Percentiles rank a stretch among this genome's conserved stretches.
Evolutionary conservation across 371 early-diverging fungal genomes (phyloP).

Genomic region (Syncephalastrum contaminatum): DNA sequence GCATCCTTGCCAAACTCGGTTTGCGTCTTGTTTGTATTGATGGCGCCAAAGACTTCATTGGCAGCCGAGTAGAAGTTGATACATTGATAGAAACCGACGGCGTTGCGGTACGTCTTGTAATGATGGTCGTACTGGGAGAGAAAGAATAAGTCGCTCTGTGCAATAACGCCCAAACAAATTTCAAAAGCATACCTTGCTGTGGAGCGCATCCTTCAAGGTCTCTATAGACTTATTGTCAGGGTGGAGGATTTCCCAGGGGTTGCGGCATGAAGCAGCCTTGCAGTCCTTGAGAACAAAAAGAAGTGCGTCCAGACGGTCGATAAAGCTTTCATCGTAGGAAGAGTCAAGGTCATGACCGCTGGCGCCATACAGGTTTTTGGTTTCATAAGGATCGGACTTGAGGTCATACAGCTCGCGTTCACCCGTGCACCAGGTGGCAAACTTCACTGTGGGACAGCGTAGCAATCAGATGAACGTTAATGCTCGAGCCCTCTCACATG

Average conservation of each 20-base stretch:
- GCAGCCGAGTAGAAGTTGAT: conserved; percentile 12
- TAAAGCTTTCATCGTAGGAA: conserved; percentile 16
- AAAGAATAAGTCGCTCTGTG: neutral
- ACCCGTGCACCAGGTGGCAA: conserved; percentile 65
- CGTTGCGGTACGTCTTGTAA: conserved; percentile 24
- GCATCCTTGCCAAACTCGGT: too few relatives aligned
- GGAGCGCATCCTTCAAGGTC: conserved; percentile 31
- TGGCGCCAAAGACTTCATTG: conserved; percentile 21
- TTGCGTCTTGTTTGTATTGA: too few relatives aligned
- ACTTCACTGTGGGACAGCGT: conserved; percentile 33
- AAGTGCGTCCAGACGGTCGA: conserved; percentile 61
- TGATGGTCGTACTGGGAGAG: conserved; percentile 26
- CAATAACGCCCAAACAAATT: neutral
- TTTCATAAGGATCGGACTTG: conserved; percentile 59
- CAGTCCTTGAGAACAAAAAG: conserved; percentile 55
- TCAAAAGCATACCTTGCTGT: conserved; percentile 18
- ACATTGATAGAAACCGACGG: conserved; percentile 30
- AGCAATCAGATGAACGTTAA: neutral
- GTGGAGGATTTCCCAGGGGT: conserved; percentile 62
- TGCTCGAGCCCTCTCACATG: too few relatives aligned
- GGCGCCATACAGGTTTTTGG: conserved; percentile 43
- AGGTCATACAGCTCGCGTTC: conserved; percentile 62
- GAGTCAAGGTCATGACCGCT: neutral
- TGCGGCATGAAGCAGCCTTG: conserved; percentile 54
- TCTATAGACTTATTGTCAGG: conserved; percentile 25